Percentiles rank a stretch among this genome's conserved stretches.
Evolutionary conservation across 2,329 filamentous ascomycete species (phyloP).

Genomic region (Trichoderma sp.): DNA sequence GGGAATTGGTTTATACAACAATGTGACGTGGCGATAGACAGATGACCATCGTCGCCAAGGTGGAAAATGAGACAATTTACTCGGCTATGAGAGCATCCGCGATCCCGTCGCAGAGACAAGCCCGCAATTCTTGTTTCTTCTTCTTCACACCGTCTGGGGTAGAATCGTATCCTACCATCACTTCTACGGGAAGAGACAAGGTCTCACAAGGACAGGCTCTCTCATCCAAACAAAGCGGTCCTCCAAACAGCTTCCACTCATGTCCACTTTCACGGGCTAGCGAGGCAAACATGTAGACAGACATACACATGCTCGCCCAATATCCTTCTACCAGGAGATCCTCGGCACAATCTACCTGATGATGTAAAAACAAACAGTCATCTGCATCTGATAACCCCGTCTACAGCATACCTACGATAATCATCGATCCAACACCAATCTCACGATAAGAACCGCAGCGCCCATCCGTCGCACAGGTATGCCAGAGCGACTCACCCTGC

Average conservation of each 20-base stretch:
- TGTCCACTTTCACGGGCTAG: background rate
- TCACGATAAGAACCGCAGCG: background rate
- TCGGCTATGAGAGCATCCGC: background rate
- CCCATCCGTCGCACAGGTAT: background rate
- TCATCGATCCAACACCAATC: background rate
- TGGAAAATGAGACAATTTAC: background rate
- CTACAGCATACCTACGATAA: background rate
- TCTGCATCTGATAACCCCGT: background rate
- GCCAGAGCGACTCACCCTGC: background rate
- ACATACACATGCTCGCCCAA: background rate
- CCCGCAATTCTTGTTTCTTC: background rate
- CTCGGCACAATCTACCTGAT: background rate
- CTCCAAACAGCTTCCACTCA: background rate
- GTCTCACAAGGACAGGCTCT: background rate
- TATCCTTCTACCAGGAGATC: background rate
- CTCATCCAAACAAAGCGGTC: background rate
- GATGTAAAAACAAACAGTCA: background rate
- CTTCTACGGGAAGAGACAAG: background rate
- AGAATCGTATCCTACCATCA: background rate
- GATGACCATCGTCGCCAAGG: background rate
- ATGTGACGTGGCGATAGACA: background rate
- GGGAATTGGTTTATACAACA: background rate
- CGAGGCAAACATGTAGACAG: background rate
- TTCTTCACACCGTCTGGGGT: background rate
- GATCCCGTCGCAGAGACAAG: background rate